Evolutionary conservation across 2,329 filamentous ascomycete genomes (phyloP).

Genomic region (Alternaria sp.): DNA sequence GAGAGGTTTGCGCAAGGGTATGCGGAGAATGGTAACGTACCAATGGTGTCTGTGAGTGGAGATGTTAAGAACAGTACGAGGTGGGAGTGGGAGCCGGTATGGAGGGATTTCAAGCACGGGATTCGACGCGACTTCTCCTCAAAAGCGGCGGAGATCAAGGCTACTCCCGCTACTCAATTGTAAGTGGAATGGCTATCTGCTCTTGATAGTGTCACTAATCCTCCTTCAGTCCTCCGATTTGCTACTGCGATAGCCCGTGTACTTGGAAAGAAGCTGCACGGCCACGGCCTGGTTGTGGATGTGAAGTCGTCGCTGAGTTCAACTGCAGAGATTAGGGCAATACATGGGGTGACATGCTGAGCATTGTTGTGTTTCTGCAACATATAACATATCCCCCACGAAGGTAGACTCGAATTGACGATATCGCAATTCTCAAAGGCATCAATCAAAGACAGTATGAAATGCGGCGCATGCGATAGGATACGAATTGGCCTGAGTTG

Average conservation of each 20-base stretch:
- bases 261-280: rapidly evolving
- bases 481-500: too few relatives aligned
- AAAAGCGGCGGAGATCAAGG: neutral
- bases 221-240: neutral
- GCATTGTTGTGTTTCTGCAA: too few relatives aligned
- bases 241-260: neutral
- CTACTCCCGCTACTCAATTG: neutral
- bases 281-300: neutral
- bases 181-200: too few relatives aligned
- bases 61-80: neutral
- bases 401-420: too few relatives aligned
- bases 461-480: too few relatives aligned
- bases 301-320: neutral
- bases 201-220: too few relatives aligned
- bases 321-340: neutral
- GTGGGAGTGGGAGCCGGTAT: neutral
- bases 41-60: neutral
- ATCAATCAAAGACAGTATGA: too few relatives aligned
- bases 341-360: too few relatives aligned
- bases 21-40: too few relatives aligned
- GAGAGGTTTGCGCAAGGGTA: neutral
- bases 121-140: neutral
- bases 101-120: neutral
- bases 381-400: too few relatives aligned
- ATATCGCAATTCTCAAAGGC: too few relatives aligned